Base-by-base conservation (phyloP, 371 early-diverging fungal genomes). In the Mucor plumbeus region DNA sequence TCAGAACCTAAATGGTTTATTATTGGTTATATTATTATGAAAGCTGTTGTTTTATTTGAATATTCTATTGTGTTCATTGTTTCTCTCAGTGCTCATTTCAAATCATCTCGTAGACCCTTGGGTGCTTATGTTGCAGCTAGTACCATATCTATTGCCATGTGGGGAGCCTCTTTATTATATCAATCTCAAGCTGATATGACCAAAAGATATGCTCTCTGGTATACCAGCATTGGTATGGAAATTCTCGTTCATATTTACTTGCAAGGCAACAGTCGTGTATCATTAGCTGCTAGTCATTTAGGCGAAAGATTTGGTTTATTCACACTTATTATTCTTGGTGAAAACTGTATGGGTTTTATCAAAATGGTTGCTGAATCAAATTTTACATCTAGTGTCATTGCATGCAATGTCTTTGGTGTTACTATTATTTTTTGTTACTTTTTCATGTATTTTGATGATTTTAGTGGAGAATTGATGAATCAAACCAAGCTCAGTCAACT, bases 251-350 rank as follows among this genome's bases (percentile, higher is more conserved):
- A 85, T 17, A 61, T 87, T 4, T 34, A 70, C 9, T 71, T 85
- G 59, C 81, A 83, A 41, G 67, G 77, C 40, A 73, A 80, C 44
- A 79, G 76, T 8, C 83, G 82, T 9, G 86, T 85, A 0, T 83
- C 87, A 1, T 73, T 87, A 59, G 83, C 82, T 8, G 87, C 85
- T 26, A 85, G 85, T 56, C 87, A 87, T 74, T 63, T 87, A 35
- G 85, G 80, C 11, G 87, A 87, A 33, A 77, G 87, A 0, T 85
- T 87, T 65, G 87, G 84, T 8, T 63, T 87, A 4, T 87, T 87
- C 47, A 87, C 87, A 4, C 70, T 87, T 31, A 83, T 87, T 40
- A 81, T 87, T 21, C 67, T 87, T 19, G 86, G 83, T 59, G 83
- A 83, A 69, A 83, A 83, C 64, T 78, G 80, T 40, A 80, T 83